Percentiles rank a stretch among this genome's conserved stretches.
These are phyloP conservation scores for Quillaja saponaria DNA, from an alignment of 306 rosid species.

Conservation along the genomic window DNA sequence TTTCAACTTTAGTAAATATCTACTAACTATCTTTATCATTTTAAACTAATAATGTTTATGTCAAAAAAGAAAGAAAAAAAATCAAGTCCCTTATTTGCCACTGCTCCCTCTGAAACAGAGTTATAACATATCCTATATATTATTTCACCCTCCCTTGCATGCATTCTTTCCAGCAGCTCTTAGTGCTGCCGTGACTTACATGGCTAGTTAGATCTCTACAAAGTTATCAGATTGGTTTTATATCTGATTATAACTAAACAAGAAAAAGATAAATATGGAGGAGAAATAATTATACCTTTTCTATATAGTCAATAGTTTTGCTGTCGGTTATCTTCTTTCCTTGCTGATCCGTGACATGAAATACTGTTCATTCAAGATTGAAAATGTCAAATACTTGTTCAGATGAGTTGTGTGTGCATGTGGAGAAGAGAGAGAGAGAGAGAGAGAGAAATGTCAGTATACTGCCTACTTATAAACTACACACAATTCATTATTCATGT, in stretches of 20 bases:
- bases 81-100: background rate
- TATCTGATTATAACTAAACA: background rate
- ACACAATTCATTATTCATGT: too few relatives aligned
- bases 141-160: background rate
- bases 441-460: background rate
- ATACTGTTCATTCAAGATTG: slow-evolving; percentile 38
- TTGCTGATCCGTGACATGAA: slow-evolving; percentile 87
- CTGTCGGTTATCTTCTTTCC: slow-evolving; percentile 73
- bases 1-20: too few relatives aligned
- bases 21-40: too few relatives aligned
- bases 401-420: slow-evolving; percentile 9
- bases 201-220: background rate
- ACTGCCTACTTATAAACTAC: too few relatives aligned
- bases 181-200: too few relatives aligned
- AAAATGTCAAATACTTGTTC: slow-evolving; percentile 31
- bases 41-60: background rate
- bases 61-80: background rate
- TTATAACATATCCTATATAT: slow-evolving; percentile 3
- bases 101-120: background rate
- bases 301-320: slow-evolving; percentile 65
- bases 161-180: slow-evolving; percentile 2
- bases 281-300: slow-evolving; percentile 54
- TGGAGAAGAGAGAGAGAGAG: background rate
- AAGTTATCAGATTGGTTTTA: slow-evolving; percentile 4
- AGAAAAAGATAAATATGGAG: slow-evolving; percentile 8